Evolutionary conservation across 78 protist genomes (phyloP).

Genomic region (Planoprotostelium fungivorum): DNA sequence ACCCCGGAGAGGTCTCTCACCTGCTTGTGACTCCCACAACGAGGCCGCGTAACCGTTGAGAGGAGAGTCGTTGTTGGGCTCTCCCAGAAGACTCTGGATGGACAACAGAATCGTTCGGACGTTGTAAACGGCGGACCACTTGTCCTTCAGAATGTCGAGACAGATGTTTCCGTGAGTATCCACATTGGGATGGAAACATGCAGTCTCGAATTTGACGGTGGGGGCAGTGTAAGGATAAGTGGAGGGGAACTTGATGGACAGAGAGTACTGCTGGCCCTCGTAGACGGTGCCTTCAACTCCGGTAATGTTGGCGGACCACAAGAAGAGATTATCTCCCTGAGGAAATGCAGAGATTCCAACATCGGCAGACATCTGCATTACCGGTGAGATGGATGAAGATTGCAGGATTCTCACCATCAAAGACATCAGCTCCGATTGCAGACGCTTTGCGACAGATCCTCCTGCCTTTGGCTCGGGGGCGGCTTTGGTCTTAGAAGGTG

Average conservation of each 20-base stretch:
- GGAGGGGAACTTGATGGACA: slow-evolving; percentile 70
- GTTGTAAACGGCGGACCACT: slow-evolving; percentile 89
- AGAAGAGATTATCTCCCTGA: slow-evolving; percentile 76
- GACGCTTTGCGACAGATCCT: slow-evolving; percentile 44
- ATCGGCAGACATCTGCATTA: slow-evolving; percentile 24
- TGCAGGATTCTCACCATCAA: slow-evolving; percentile 32
- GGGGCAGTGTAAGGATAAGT: slow-evolving; percentile 89
- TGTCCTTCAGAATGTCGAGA: slow-evolving; percentile 88
- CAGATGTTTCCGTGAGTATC: slow-evolving; percentile 85
- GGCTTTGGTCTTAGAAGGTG: too few species aligned
- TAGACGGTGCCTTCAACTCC: slow-evolving; percentile 82
- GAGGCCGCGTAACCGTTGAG: slow-evolving; percentile 85
- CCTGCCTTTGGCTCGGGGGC: not conserved
- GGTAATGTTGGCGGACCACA: slow-evolving; percentile 75
- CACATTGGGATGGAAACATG: slow-evolving; percentile 92
- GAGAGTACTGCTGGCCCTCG: slow-evolving; percentile 71
- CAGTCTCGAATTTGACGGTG: slow-evolving; percentile 74
- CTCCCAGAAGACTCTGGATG: slow-evolving; percentile 80
- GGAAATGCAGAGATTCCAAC: slow-evolving; percentile 69
- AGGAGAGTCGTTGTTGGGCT: slow-evolving; percentile 92
- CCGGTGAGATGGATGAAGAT: not conserved
- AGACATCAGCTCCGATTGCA: slow-evolving; percentile 51
- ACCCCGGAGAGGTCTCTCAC: not conserved
- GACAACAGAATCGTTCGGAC: slow-evolving; percentile 78
- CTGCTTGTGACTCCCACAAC: slow-evolving; percentile 78